Evolutionary conservation across 208 protist species (phyloP), one percentile per base, ranked within the genome.

Genomic region (Crithidia expoeki): DNA sequence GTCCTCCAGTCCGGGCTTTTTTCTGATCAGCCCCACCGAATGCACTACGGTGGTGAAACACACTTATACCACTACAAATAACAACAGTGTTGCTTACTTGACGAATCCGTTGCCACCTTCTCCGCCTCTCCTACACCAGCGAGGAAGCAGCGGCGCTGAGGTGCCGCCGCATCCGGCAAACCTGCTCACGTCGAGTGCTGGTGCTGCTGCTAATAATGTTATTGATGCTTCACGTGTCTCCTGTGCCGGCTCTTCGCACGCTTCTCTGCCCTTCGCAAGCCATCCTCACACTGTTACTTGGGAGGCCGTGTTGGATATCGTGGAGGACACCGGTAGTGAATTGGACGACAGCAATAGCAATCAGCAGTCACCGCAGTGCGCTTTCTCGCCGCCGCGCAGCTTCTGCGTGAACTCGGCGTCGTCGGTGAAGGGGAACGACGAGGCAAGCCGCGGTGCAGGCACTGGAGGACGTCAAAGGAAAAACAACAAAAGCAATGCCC

Each of bases 371-470:
- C n/a, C 38, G 25, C 56, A 27, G 5, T 23, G 19, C 4, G 2
- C 30, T 2, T 34, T 46, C 6, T 21, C 32, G 4, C 60, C 32
- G 6, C 60, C 42, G 30, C 60, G 46, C 60, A 65, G 60, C 60
- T 65, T 55, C 60, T 32, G 55, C 30, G 49, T 46, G 5, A 46
- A 55, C 30, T 65, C 60, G 4, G 42, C n/a, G n/a, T 65, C 46
- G 17, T 65, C 60, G 9, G 32, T 32, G 25, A 42, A 42, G 30
- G 46, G 38, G 32, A 65, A 40, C 46, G 60, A 65, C 14, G 60
- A 65, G 16, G 1, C 11, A 2, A 1, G 12, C 53, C 32, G 19
- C 36, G n/a, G n/a, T n/a, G n/a, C n/a, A n/a, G n/a, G n/a, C n/a
- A n/a, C n/a, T n/a, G n/a, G n/a, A n/a, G n/a, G n/a, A n/a, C n/a